phyloP scores from a whole-genome alignment of 2,329 filamentous ascomycete species.

The Hirsutella minnesotensis region DNA sequence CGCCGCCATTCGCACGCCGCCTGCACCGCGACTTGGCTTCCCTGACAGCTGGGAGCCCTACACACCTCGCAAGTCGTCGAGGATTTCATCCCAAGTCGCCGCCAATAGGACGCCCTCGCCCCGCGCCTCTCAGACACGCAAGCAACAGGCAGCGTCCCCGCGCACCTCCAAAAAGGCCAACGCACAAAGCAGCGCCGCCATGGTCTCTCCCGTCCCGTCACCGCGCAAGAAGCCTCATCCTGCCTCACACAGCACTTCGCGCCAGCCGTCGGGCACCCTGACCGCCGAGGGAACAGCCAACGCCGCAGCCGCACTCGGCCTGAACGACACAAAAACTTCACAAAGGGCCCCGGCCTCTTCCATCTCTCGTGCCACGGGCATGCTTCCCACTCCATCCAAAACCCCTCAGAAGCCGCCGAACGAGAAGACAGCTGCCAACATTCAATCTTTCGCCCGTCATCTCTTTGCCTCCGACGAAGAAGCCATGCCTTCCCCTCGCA shows the following conservation, averaged over 20 bases:
- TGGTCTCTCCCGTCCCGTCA: slow-evolving; percentile 31
- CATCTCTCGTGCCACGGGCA: slow-evolving; percentile 29
- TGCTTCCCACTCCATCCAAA: slow-evolving; percentile 70
- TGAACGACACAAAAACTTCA: slow-evolving; percentile 13
- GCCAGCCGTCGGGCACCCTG: slow-evolving; percentile 33
- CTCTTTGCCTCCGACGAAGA: slow-evolving; percentile 51
- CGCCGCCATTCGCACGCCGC: slow-evolving; percentile 49
- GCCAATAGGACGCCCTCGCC: slow-evolving; percentile 46
- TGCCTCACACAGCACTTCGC: slow-evolving; percentile 30
- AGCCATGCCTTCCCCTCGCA: slow-evolving; percentile 46
- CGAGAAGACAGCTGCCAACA: slow-evolving; percentile 35
- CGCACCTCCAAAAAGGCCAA: slow-evolving; percentile 19
- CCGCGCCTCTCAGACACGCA: slow-evolving; percentile 19
- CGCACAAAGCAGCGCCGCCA: slow-evolving; percentile 16
- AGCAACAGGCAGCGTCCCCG: slow-evolving; percentile 17
- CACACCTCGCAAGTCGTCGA: slow-evolving; percentile 56
- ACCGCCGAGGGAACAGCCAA: slow-evolving; percentile 29
- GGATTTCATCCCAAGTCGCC: slow-evolving; percentile 45
- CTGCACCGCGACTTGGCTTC: slow-evolving; percentile 55
- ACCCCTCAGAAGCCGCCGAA: slow-evolving; percentile 56
- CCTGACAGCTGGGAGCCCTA: slow-evolving; percentile 62
- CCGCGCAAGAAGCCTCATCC: slow-evolving; percentile 40
- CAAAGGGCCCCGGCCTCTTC: slow-evolving; percentile 15
- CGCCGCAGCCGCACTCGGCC: slow-evolving; percentile 29
- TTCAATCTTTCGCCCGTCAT: slow-evolving; percentile 45